Evolutionary conservation across 2,329 filamentous ascomycete genomes (phyloP).

Genomic region (Botryotinia convoluta): DNA sequence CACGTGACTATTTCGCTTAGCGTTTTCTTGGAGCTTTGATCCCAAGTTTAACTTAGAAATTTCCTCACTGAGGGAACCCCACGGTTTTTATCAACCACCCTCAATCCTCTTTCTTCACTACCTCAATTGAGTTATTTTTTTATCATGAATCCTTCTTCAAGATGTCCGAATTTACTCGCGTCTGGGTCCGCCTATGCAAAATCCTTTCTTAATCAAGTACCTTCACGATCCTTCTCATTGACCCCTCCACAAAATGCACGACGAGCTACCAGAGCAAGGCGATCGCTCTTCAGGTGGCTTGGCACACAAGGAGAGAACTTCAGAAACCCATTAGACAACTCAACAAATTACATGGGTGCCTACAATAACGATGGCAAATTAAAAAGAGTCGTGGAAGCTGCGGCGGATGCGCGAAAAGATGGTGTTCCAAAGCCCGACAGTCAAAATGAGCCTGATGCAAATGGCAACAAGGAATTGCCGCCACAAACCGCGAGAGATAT

Average conservation of each 20-base stretch:
- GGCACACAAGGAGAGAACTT: conserved; percentile 31
- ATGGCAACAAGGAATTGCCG: conserved; percentile 27
- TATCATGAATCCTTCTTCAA: conserved; percentile 34
- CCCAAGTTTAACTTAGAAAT: conserved; percentile 10
- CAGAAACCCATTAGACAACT: conserved; percentile 31
- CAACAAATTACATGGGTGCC: conserved; percentile 38
- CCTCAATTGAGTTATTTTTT: conserved; percentile 12
- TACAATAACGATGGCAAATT: conserved; percentile 35
- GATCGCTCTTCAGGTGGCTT: conserved; percentile 37
- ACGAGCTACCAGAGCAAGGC: conserved; percentile 34
- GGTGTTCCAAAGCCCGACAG: conserved; percentile 8
- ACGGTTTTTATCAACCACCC: conserved; percentile 14
- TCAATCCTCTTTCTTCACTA: not conserved
- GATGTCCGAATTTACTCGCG: conserved; percentile 29
- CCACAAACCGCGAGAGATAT: conserved; percentile 29
- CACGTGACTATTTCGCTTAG: conserved; percentile 19
- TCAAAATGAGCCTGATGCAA: conserved; percentile 6
- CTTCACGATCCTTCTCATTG: conserved; percentile 37
- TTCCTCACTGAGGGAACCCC: conserved; percentile 19
- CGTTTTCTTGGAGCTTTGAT: conserved; percentile 12
- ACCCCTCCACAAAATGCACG: conserved; percentile 30
- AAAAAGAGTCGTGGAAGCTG: conserved; percentile 29
- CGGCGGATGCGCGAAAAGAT: conserved; percentile 2
- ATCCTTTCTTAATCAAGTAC: conserved; percentile 28
- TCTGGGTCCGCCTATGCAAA: conserved; percentile 28